Base-by-base conservation (phyloP, 139 green algal species). In the Ulvella scutata region DNA sequence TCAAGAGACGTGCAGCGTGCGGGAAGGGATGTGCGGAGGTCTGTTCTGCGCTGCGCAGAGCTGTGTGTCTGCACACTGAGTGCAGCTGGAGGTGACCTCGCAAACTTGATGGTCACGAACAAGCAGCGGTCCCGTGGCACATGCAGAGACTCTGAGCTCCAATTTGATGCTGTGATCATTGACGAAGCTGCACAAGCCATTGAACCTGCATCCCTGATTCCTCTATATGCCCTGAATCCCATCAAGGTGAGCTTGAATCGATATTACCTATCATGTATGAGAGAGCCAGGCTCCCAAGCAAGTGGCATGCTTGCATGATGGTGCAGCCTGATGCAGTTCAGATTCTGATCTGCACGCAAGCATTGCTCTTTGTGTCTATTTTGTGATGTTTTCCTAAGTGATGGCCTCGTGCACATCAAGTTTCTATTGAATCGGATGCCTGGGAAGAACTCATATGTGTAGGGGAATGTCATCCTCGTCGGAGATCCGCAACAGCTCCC, bases 401-500 rank as follows among this genome's bases (percentile, higher is more conserved):
- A n/a, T n/a, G n/a, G n/a, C n/a, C n/a, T n/a, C n/a, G n/a, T n/a
- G n/a, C n/a, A n/a, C n/a, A n/a, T n/a, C n/a, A n/a, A n/a, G 21
- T 72, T 13, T 72, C 20, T 13, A 13, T 38, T 21, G 20, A 17
- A 72, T 72, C 21, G 21, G 60, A 26, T 23, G 33, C 35, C 9
- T 26, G 13, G 60, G 20, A 72, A 21, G 35, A 72, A 38, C 26
- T 72, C 13, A 39, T 77, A 7, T 39, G 62, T 34, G 0, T 7
- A 43, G 37, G 7, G 31, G 43, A 76, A 87, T 79, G 74, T 90
- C 3, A 81, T 93, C 20, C 82, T 95, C 67, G 86, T 92, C 31
- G 89, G 89, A 23, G 89, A 95, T 79, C 83, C 88, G 33, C 74
- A 80, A 43, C 89, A 95, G 82, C 87, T 95, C 72, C 89, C 89